Conservation (phyloP, 1,284 basidiomycete species). For the Marasmius tenuissimus region DNA sequence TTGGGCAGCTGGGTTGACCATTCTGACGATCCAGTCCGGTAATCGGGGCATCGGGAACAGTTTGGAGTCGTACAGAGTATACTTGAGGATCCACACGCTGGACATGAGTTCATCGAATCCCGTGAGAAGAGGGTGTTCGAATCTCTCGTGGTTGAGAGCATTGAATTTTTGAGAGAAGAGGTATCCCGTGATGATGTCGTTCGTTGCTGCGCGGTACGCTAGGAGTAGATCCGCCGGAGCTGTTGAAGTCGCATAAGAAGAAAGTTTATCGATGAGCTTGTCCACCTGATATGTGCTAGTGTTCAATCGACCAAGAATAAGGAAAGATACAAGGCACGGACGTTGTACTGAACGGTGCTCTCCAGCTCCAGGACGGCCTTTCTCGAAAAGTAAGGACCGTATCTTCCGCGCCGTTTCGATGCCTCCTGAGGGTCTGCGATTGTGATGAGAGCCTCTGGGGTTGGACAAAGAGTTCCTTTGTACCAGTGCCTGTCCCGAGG, state of each 20-base stretch:
- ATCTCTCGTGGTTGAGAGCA: neutral
- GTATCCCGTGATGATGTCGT: neutral
- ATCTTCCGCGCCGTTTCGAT: slow-evolving; percentile 20
- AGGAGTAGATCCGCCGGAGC: neutral
- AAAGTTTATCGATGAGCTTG: neutral
- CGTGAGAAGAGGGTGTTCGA: neutral
- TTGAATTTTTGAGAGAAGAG: neutral
- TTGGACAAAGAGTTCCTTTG: slow-evolving; percentile 13
- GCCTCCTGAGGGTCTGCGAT: slow-evolving; percentile 15
- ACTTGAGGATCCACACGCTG: neutral
- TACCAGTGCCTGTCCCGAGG: slow-evolving; percentile 22
- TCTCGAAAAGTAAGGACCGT: slow-evolving; percentile 25
- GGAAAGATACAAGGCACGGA: slow-evolving; percentile 2
- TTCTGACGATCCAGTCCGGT: neutral
- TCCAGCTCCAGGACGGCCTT: slow-evolving; percentile 24
- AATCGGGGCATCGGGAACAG: neutral
- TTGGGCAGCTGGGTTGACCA: neutral
- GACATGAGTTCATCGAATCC: neutral
- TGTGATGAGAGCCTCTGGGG: slow-evolving; percentile 14
- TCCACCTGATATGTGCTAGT: slow-evolving; percentile 3
- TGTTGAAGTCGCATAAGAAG: neutral
- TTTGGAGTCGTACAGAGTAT: neutral
- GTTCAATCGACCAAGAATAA: slow-evolving; percentile 9
- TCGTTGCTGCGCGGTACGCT: neutral
- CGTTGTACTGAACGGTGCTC: slow-evolving; percentile 21